Evolutionary conservation across 2,329 filamentous ascomycete genomes (phyloP), one percentile per base, ranked within the genome.

Genomic region (Aulographum hederae): DNA sequence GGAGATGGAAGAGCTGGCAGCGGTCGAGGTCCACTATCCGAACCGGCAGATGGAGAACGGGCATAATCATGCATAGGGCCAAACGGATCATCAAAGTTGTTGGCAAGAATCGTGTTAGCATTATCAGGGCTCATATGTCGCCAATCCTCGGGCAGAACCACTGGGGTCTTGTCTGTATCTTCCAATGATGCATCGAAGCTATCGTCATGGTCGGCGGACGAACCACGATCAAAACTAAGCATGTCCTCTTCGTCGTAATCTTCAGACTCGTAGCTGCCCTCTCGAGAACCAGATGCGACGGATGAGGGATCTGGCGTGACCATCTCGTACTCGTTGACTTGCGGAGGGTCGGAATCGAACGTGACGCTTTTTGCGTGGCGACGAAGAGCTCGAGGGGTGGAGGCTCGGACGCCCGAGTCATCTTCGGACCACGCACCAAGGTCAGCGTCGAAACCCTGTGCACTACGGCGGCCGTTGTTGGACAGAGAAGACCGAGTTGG

Each of bases 251-350:
- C 70, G 13, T 78, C 75, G 17, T 78, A 73, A 19, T 79, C 72
- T 2, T 62, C 61, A 0, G 81, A 86, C 38, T 94, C 85, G 50
- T 80, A 94, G 57, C 86, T 95, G 26, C 84, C 82, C 46, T 94
- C 82, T 6, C 86, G 77, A 10, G 86, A 95, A 42, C 78, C 84
- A 30, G 80, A 86, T 17, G 80, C 81, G 16, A 91, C 65, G 0
- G 85, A 92, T 2, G 86, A 94, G n/a, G 91, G 70, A 47, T 94
- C 89, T 8, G 89, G 89, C 2, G 89, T 98, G 20, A 82, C 79
- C 78, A 94, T 85, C 56, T 95, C 89, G 52, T 95, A 98, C 56
- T 98, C 89, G 49, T 95, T 93, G 46, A 98, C 69, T 49, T 92
- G 80, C 16, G 89, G 89, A 15, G 86, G 86, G 2, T 81, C 84